phyloP scores from a whole-genome alignment of 306 rosid species.

The Trifolium fragiferum region DNA sequence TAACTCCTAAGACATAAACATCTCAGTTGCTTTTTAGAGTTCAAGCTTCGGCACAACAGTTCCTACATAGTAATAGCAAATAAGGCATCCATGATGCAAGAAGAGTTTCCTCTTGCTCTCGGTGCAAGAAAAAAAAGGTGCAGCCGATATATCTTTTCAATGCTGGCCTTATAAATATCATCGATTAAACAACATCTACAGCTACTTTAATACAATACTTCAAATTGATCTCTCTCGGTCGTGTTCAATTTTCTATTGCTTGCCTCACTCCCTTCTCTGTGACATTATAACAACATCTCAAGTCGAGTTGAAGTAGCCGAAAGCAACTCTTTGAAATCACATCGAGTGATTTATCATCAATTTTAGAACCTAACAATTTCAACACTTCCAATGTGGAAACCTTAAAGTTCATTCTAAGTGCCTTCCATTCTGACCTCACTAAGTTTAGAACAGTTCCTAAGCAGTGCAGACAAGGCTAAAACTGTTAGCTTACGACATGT shows the following conservation, averaged over 20 bases:
- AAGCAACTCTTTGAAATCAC: slow-evolving; percentile 56
- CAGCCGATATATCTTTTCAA: slow-evolving; percentile 28
- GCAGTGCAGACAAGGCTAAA: slow-evolving; percentile 57
- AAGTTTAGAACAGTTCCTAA: slow-evolving; percentile 56
- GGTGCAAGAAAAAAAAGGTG: slow-evolving; percentile 12
- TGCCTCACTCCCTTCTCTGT: slow-evolving; percentile 64
- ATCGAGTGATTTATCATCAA: slow-evolving; percentile 57
- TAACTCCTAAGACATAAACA: too few relatives aligned
- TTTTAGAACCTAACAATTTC: slow-evolving; percentile 42
- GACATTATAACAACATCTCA: slow-evolving; percentile 53
- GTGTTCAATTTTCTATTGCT: slow-evolving; percentile 56
- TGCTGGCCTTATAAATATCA: slow-evolving; percentile 34
- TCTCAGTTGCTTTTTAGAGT: too few relatives aligned
- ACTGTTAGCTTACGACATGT: slow-evolving; percentile 48
- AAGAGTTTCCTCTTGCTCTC: too few relatives aligned
- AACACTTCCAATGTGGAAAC: slow-evolving; percentile 54
- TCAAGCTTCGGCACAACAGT: too few relatives aligned
- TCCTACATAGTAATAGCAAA: too few relatives aligned
- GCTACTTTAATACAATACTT: slow-evolving; percentile 47
- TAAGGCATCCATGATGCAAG: too few relatives aligned
- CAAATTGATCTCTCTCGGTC: slow-evolving; percentile 65
- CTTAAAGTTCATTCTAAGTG: slow-evolving; percentile 45
- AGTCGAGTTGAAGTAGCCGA: slow-evolving; percentile 49
- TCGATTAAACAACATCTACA: slow-evolving; percentile 39
- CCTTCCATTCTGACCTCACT: slow-evolving; percentile 39